These are phyloP conservation scores for Coemansia sp. DNA, from an alignment of 192 early-diverging fungal genomes.

Conservation along the genomic window DNA sequence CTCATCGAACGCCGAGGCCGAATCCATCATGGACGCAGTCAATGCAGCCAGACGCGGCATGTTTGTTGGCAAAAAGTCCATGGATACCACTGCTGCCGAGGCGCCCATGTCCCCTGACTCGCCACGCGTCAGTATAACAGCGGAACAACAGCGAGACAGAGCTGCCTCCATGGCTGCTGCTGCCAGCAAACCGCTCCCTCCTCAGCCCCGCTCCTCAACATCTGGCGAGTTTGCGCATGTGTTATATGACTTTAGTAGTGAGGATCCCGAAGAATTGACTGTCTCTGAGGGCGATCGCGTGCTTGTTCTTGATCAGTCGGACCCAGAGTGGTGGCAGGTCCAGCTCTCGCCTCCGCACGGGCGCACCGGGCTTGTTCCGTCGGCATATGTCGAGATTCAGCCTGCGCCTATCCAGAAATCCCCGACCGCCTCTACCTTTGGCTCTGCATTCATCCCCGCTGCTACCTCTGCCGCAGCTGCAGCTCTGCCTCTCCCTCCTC, in stretches of 20 bases:
- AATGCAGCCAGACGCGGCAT: slow-evolving; percentile 59
- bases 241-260: slow-evolving; percentile 82
- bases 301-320: slow-evolving; percentile 79
- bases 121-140: slow-evolving; percentile 21
- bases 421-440: background rate
- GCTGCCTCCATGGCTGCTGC: background rate
- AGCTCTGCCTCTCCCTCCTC: background rate
- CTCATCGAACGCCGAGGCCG: slow-evolving; percentile 63
- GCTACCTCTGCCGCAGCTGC: background rate
- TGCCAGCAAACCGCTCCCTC: background rate
- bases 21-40: slow-evolving; percentile 65
- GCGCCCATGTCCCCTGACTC: slow-evolving; percentile 15
- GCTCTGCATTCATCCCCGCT: background rate
- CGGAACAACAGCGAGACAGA: background rate
- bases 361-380: slow-evolving; percentile 77
- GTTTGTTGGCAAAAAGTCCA: slow-evolving; percentile 44
- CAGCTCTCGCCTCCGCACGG: slow-evolving; percentile 61
- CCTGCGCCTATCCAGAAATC: background rate
- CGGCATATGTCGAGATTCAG: slow-evolving; percentile 68
- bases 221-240: slow-evolving; percentile 45
- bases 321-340: slow-evolving; percentile 87
- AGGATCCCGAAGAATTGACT: slow-evolving; percentile 83
- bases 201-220: background rate
- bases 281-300: slow-evolving; percentile 83
- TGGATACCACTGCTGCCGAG: slow-evolving; percentile 11